These are phyloP conservation scores for Brasilioporus rufonigricans DNA, from an alignment of 768 basidiomycete genomes.

Conservation along the genomic window DNA sequence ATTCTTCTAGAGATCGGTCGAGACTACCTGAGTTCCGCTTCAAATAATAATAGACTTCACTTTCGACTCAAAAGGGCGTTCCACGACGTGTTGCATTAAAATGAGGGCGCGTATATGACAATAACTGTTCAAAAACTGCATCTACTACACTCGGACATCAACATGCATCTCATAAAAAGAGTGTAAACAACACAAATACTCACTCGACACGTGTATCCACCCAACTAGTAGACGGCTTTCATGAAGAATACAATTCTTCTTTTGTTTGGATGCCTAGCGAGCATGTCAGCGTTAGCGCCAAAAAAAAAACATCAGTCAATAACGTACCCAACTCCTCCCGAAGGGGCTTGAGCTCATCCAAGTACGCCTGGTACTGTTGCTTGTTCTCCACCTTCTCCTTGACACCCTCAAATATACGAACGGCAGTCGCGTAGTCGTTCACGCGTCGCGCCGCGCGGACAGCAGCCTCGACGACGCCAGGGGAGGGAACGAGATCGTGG, in stretches of 20 bases:
- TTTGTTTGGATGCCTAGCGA: constrained; percentile 52
- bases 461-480: constrained; percentile 82
- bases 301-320: not conserved
- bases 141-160: constrained; percentile 23
- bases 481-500: constrained; percentile 91
- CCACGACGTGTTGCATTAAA: constrained; percentile 20
- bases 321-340: constrained; percentile 86
- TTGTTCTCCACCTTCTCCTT: constrained; percentile 98
- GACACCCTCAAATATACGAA: constrained; percentile 93
- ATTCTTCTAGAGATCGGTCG: not conserved
- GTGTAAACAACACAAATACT: not conserved
- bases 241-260: constrained; percentile 61
- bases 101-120: constrained; percentile 17
- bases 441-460: constrained; percentile 85
- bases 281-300: not conserved
- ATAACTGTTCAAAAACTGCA: constrained; percentile 19
- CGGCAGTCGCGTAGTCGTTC: constrained; percentile 96
- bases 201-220: constrained; percentile 18
- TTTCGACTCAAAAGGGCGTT: not conserved
- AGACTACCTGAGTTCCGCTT: not conserved
- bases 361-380: constrained; percentile 89
- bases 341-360: constrained; percentile 85
- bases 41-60: not conserved
- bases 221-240: constrained; percentile 16
- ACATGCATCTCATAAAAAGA: not conserved